Conservation (phyloP, 306 rosid species). For the Vachellia pachyceras region DNA sequence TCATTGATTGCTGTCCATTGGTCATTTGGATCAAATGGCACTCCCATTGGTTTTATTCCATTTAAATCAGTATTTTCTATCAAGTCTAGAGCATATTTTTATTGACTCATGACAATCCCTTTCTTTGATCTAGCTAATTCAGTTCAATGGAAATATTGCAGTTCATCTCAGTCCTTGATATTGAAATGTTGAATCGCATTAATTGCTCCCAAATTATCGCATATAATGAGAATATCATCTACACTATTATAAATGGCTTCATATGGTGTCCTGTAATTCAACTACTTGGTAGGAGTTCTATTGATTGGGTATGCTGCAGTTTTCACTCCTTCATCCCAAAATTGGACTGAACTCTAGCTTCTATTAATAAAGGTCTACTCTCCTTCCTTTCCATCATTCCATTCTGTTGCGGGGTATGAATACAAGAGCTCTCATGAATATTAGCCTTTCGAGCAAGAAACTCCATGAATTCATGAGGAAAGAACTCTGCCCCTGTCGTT, state of each 20-base stretch:
- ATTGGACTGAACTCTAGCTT: not conserved
- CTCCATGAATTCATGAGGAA: not conserved
- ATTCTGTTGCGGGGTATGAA: not conserved
- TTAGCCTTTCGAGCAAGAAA: not conserved
- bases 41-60: no score
- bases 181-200: no score
- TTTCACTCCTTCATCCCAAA: not conserved
- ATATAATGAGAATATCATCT: no score
- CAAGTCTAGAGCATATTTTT: no score
- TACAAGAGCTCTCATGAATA: not conserved
- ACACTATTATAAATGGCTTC: not conserved
- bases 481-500: not conserved
- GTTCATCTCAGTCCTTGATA: no score
- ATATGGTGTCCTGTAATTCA: not conserved
- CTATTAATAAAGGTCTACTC: not conserved
- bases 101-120: no score
- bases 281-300: not conserved
- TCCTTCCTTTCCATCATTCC: not conserved
- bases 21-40: no score
- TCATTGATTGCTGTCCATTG: no score
- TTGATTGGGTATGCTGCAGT: not conserved
- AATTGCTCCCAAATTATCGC: no score
- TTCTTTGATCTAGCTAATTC: no score
- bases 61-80: no score
- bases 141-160: no score